Conservation (phyloP, 805 yeast genomes). For the Nakazawaea peltata region DNA sequence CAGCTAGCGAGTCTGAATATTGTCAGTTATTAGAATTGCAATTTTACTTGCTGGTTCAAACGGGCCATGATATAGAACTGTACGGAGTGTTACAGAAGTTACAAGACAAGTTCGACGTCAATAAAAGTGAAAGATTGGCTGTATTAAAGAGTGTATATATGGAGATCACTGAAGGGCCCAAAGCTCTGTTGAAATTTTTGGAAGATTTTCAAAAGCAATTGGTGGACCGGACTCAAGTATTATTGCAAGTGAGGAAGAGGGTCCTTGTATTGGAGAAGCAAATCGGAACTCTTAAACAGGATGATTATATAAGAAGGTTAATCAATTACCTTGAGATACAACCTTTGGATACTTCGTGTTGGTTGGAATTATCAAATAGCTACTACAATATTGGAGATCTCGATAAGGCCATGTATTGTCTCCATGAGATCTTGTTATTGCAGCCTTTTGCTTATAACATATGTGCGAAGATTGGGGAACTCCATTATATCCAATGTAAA, state of each 20-base stretch:
- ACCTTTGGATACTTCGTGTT: slow-evolving; percentile 70
- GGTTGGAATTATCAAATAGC: slow-evolving; percentile 70
- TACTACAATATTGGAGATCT: slow-evolving; percentile 55
- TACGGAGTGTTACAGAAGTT: slow-evolving; percentile 54
- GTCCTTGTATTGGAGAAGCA: slow-evolving; percentile 26
- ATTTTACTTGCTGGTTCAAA: slow-evolving; percentile 53
- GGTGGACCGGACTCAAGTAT: no score
- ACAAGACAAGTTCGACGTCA: slow-evolving; percentile 53
- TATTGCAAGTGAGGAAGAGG: slow-evolving; percentile 29
- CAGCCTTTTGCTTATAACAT: slow-evolving; percentile 65
- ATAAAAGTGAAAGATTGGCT: slow-evolving; percentile 46
- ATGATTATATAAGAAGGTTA: slow-evolving; percentile 49
- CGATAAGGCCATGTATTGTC: slow-evolving; percentile 57
- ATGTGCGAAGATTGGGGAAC: slow-evolving; percentile 57
- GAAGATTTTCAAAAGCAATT: slow-evolving; percentile 11
- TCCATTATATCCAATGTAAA: slow-evolving; percentile 16
- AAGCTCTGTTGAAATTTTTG: slow-evolving; percentile 29
- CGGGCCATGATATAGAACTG: slow-evolving; percentile 68
- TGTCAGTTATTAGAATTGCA: slow-evolving; percentile 63
- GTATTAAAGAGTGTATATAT: slow-evolving; percentile 46
- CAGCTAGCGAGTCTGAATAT: slow-evolving; percentile 34
- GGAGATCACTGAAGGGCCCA: slow-evolving; percentile 43
- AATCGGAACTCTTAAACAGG: no score
- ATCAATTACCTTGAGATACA: slow-evolving; percentile 46
- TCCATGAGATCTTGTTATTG: slow-evolving; percentile 61